Percentiles rank a stretch among this genome's conserved stretches.
Evolutionary conservation across 2,329 filamentous ascomycete species (phyloP).

Genomic region (Xylaria multiplex): DNA sequence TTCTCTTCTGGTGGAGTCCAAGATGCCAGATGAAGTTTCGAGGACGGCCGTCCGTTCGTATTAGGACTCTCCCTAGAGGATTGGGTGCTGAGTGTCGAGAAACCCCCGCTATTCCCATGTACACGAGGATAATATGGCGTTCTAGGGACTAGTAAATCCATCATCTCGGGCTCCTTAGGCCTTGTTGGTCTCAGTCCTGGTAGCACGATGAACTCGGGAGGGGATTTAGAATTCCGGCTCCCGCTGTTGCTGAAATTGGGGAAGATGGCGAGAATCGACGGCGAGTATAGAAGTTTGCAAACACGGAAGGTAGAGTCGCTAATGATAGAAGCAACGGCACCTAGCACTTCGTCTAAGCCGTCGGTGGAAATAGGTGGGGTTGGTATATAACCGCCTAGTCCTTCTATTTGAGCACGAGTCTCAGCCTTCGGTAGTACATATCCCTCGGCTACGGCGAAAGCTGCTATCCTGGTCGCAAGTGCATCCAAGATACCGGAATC

Average conservation of each 20-base stretch:
- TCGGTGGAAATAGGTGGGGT: constrained; percentile 67
- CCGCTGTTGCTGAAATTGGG: constrained; percentile 66
- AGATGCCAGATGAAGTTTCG: constrained; percentile 43
- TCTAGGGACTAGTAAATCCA: constrained; percentile 73
- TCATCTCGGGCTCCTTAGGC: constrained; percentile 60
- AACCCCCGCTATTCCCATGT: constrained; percentile 52
- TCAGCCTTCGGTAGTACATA: constrained; percentile 75
- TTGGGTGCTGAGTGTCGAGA: constrained; percentile 63
- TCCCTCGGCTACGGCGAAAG: constrained; percentile 73
- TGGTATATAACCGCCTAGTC: constrained; percentile 67
- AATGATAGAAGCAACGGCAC: constrained; percentile 80
- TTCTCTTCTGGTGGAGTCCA: constrained; percentile 45
- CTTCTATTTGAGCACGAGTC: constrained; percentile 62
- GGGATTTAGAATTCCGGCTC: constrained; percentile 58
- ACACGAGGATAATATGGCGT: constrained; percentile 55
- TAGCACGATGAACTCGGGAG: constrained; percentile 64
- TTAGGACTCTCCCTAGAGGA: constrained; percentile 52
- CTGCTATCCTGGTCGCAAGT: constrained; percentile 77
- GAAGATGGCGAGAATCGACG: constrained; percentile 75
- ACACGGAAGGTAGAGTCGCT: constrained; percentile 82
- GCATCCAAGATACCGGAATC: constrained; percentile 80
- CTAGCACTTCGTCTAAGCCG: constrained; percentile 75
- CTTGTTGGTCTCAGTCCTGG: constrained; percentile 60
- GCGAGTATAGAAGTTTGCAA: constrained; percentile 74
- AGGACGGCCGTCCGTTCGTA: constrained; percentile 43